phyloP scores from a whole-genome alignment of 2,329 filamentous ascomycete species.

The Peltaster fructicola region DNA sequence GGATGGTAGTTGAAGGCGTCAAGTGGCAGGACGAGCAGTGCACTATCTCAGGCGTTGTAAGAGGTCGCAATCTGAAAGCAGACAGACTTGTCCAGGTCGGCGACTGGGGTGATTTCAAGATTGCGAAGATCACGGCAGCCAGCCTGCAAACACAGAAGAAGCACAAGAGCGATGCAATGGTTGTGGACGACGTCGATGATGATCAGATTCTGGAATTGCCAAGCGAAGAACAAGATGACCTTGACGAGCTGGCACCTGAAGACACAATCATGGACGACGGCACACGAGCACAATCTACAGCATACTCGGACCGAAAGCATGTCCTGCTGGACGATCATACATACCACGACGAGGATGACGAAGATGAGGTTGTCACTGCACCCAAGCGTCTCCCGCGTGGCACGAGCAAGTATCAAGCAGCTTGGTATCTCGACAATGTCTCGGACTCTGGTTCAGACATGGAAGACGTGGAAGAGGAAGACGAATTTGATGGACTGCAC shows the following conservation, averaged over 20 bases:
- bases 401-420: conserved; percentile 84
- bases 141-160: conserved; percentile 42
- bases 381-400: conserved; percentile 72
- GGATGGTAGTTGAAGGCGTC: conserved; percentile 80
- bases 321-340: conserved; percentile 93
- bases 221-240: conserved; percentile 62
- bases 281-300: conserved; percentile 25
- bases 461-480: conserved; percentile 44
- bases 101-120: conserved; percentile 86
- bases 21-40: conserved; percentile 42
- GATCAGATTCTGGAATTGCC: conserved; percentile 51
- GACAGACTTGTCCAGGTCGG: conserved; percentile 81
- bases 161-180: conserved; percentile 43
- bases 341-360: conserved; percentile 85
- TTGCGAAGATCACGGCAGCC: conserved; percentile 71
- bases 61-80: conserved; percentile 73
- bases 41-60: conserved; percentile 60
- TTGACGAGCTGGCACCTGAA: conserved; percentile 72
- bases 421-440: conserved; percentile 75
- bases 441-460: conserved; percentile 76
- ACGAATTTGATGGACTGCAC: conserved; percentile 32
- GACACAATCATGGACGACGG: conserved; percentile 51
- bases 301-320: conserved; percentile 46
- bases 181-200: conserved; percentile 41
- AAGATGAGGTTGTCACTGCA: conserved; percentile 32